Evolutionary conservation across 257 asterid genomes (phyloP).

Genomic region (Solanum appendiculatum): DNA sequence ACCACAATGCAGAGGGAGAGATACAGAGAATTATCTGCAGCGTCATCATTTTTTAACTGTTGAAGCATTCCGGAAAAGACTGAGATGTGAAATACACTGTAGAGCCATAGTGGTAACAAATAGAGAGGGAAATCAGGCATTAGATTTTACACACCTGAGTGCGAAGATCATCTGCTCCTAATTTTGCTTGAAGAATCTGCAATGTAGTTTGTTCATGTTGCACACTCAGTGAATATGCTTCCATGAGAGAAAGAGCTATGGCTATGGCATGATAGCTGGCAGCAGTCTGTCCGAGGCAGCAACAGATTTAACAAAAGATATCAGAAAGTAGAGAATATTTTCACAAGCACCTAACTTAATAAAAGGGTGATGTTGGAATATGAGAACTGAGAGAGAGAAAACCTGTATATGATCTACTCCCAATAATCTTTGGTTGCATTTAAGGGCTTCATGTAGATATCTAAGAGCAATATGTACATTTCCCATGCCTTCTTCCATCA

Average conservation of each 20-base stretch:
- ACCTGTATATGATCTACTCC: constrained; percentile 99
- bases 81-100: neutral
- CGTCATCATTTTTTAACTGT: neutral
- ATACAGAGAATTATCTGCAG: neutral
- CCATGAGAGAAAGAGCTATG: constrained; percentile 98
- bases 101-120: neutral
- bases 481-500: constrained; percentile 99
- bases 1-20: neutral
- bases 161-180: constrained; percentile 96
- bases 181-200: constrained; percentile 88
- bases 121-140: neutral
- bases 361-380: neutral
- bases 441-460: constrained; percentile 98
- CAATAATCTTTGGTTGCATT: constrained; percentile 79
- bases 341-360: neutral
- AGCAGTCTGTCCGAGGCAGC: constrained; percentile 72
- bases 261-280: constrained; percentile 99
- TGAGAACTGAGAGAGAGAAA: constrained; percentile 30
- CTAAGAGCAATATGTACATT: constrained; percentile 97
- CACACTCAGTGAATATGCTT: constrained; percentile 93
- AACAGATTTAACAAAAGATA: constrained; percentile 3
- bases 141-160: constrained; percentile 60
- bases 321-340: constrained; percentile 11
- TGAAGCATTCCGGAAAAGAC: neutral
- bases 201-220: constrained; percentile 99